Evolutionary conservation across 2,329 filamentous ascomycete species (phyloP).

Genomic region (Calonectria montana): DNA sequence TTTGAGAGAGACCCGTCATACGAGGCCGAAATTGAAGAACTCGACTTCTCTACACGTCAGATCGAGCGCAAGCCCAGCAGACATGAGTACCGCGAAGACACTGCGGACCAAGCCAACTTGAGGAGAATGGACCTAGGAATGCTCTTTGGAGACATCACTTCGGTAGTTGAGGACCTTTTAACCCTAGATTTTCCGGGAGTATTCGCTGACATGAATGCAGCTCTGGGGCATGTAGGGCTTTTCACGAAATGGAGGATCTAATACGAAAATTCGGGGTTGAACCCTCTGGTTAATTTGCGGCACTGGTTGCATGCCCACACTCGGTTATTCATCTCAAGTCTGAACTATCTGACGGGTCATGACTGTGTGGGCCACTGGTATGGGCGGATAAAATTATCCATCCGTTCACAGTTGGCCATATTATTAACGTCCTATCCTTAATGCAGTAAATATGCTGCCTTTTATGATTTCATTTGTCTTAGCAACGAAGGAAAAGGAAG

Average conservation of each 20-base stretch:
- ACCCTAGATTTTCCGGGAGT: not conserved
- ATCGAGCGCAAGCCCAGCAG: not conserved
- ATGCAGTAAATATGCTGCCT: not conserved
- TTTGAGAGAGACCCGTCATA: not conserved
- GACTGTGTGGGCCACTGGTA: not conserved
- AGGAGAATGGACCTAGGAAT: not conserved
- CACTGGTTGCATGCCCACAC: not conserved
- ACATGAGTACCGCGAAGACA: not conserved
- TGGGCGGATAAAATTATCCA: not conserved
- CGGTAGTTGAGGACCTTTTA: not conserved
- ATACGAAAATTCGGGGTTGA: not conserved
- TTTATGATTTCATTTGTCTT: not conserved
- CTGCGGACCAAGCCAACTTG: not conserved
- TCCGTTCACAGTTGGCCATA: not conserved
- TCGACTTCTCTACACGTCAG: not conserved
- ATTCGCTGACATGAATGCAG: not conserved
- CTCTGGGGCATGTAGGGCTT: not conserved
- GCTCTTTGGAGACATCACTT: not conserved
- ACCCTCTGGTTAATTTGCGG: not conserved
- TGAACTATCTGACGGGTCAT: not conserved
- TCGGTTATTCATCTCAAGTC: not conserved
- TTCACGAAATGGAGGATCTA: not conserved
- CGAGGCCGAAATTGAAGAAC: not conserved
- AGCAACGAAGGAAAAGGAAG: not conserved
- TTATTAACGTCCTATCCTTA: not conserved